Base-by-base conservation (phyloP, 2,329 filamentous ascomycete species). In the Orbilia ellipsospora region DNA sequence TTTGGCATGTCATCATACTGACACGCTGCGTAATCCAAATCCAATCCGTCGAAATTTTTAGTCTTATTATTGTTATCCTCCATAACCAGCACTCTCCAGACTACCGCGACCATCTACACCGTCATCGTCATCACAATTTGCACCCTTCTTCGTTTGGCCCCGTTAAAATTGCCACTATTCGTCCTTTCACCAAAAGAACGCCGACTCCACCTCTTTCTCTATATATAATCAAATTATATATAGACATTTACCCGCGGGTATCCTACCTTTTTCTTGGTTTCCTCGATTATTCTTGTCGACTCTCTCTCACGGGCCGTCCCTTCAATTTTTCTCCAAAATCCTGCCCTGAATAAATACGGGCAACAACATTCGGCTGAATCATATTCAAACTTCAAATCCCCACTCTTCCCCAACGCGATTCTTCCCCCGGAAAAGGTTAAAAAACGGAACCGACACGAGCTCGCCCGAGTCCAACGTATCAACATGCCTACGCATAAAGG, bases 401-500 rank as follows among this genome's bases (percentile, higher is more conserved):
- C 44, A 44, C 13, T 55, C 40, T 40, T 12, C 31, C 52, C 45
- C 44, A 51, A 26, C 5, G 54, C 50, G 16, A 63, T 20, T 15
- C 44, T 23, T 23, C 67, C 42, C 36, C 13, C 44, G 5, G 16
- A 48, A 48, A 5, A 48, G 16, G 44, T 36, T 36, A 36, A 36
- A 36, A 36, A 36, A 10, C 31, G 31, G 31, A 36, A 36, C 10
- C 31, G 31, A 36, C 15, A 48, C 44, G 44, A 48, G 2, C 44
- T 48, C 44, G 44, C 13, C 44, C 67, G 52, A 57, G 54, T 72
- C 45, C 13, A 52, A 6, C n/a, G 8, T 20, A 12, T 18, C 54
- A 70, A 31, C 44, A 92, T 92, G 95, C 95, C 95, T 85, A 98
- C 94, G 89, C 99, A 98, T 86, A 96, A 98, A 86, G 95, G 95